Evolutionary conservation across 306 rosid species (phyloP), one percentile per base, ranked within the genome.

Genomic region (Betula pendula): DNA sequence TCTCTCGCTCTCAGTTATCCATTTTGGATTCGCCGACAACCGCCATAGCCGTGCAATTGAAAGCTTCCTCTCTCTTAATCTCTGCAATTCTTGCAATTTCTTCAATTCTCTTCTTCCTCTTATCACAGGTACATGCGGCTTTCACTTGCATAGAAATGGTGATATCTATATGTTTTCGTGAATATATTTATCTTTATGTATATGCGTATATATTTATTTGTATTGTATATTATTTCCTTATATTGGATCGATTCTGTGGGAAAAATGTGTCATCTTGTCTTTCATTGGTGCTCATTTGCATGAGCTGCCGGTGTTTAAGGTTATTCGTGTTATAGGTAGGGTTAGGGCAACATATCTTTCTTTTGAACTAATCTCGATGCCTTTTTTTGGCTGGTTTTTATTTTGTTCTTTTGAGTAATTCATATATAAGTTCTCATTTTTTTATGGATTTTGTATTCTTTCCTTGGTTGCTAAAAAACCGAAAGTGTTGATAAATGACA

Each of bases 291-390:
- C 25, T 59, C 48, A 51, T 49, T 47, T 42, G 77, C 78, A 74
- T 77, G 58, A 77, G 38, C 71, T 73, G 35, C 71, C 56, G 20
- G 72, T 35, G 19, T 53, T 48, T 29, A 77, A 38, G 60, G 73
- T 77, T 75, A 9, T 13, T 44, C 22, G 3, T 29, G 29, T 19
- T 47, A 13, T 72, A 11, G 22, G 31, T 43, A 48, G 43, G 63
- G 31, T 56, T 56, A 22, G 33, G 31, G 1, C 63, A 22, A 56
- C 11, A 9, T 56, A 22, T 24, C 13, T 22, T 56, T 56, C 31
- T 22, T 3, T 0, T 22, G 1, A 56, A 24, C 63, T 56, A 56
- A 56, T 56, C 20, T 56, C 16, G 33, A 56, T 56, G 29, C 24
- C 15, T 24, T 24, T 56, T 45, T n/a, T n/a, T n/a, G n/a, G 42